Conservation (phyloP, 2,329 filamentous ascomycete species). For the Colletotrichum kahawae region DNA sequence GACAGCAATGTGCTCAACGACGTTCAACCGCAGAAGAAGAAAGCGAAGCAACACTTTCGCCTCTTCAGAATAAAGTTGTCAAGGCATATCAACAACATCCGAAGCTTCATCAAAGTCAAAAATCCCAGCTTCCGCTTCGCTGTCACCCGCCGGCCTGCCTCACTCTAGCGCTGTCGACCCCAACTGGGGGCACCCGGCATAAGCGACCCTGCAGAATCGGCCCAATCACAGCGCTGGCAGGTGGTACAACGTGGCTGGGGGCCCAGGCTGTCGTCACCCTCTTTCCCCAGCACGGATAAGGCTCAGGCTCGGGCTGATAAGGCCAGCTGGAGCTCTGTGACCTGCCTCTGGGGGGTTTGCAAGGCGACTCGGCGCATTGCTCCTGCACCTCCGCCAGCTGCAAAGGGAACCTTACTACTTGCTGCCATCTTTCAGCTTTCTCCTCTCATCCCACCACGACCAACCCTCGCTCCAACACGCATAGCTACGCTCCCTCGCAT, state of each 20-base stretch:
- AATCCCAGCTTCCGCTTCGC: neutral
- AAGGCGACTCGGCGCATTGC: neutral
- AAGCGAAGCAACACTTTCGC: neutral
- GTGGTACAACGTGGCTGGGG: conserved; percentile 9
- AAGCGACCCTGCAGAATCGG: neutral
- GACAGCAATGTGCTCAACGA: neutral
- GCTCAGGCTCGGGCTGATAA: conserved; percentile 18
- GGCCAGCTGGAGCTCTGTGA: conserved; percentile 15
- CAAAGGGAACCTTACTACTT: neutral
- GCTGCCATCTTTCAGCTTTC: neutral
- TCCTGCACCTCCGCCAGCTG: neutral
- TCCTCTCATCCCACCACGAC: neutral
- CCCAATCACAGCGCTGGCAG: neutral
- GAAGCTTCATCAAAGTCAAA: neutral
- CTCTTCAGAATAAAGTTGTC: neutral
- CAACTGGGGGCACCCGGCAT: neutral
- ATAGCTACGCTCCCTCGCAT: neutral
- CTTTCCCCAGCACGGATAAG: conserved; percentile 21
- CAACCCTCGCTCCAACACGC: neutral
- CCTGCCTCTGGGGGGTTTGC: neutral
- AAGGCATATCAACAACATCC: neutral
- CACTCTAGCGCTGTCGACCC: neutral
- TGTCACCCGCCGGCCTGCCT: neutral
- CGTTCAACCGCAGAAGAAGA: neutral
- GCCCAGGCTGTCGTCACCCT: conserved; percentile 19